These are phyloP conservation scores for Manihot esculenta DNA, from an alignment of 441 rosid species.

Conservation along the genomic window DNA sequence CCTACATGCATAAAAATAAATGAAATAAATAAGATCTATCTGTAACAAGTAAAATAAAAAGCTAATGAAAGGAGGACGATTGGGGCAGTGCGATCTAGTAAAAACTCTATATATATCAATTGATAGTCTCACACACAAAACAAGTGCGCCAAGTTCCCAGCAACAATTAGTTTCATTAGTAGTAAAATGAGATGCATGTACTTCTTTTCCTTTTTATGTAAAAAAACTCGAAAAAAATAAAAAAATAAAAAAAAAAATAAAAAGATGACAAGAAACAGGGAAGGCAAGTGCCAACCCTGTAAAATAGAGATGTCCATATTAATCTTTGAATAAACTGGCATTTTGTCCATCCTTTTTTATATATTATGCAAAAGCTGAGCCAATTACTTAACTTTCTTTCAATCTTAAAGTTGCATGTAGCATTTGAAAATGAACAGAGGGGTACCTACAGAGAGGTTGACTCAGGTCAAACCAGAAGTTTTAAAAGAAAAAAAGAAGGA, in stretches of 20 bases:
- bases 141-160: too few relatives aligned
- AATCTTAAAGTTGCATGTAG: not conserved
- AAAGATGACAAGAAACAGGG: not conserved
- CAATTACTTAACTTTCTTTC: too few relatives aligned
- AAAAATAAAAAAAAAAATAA: too few relatives aligned
- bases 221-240: too few relatives aligned
- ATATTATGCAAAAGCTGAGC: too few relatives aligned
- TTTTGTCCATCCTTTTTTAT: not conserved
- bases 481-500: not conserved
- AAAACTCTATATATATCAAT: not conserved
- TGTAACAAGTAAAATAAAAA: not conserved
- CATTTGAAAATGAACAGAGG: not conserved
- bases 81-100: not conserved
- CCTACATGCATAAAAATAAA: constrained; percentile 40
- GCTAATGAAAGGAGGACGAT: not conserved
- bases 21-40: constrained; percentile 3
- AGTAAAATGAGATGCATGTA: not conserved
- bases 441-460: not conserved
- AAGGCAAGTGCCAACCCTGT: not conserved
- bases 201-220: not conserved
- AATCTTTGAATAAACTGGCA: constrained; percentile 4
- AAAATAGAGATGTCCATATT: not conserved
- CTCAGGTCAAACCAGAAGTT: not conserved
- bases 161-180: not conserved
- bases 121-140: not conserved